phyloP scores from a whole-genome alignment of 2,329 filamentous ascomycete genomes.

The Trichoderma citrinoviride region DNA sequence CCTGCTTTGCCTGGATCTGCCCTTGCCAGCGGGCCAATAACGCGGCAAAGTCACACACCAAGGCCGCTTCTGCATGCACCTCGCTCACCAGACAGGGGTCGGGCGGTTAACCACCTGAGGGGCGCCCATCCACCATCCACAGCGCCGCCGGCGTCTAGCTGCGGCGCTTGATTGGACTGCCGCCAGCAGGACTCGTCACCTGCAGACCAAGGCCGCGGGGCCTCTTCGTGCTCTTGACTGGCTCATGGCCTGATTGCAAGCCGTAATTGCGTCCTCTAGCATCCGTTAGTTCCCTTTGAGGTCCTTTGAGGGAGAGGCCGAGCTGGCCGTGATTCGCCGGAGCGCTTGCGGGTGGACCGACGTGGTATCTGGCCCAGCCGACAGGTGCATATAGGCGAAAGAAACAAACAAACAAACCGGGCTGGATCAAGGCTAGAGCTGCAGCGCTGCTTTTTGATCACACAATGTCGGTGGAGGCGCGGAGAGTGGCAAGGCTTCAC shows the following conservation, averaged over 20 bases:
- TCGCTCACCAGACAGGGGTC: constrained; percentile 7
- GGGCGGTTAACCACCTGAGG: constrained; percentile 21
- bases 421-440: neutral
- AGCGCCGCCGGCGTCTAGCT: constrained; percentile 27
- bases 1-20: neutral
- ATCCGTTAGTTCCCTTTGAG: neutral
- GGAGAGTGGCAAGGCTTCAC: constrained; percentile 2
- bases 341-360: constrained; percentile 16
- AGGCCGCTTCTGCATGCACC: constrained; percentile 8
- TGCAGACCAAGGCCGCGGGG: constrained; percentile 17
- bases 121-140: constrained; percentile 19
- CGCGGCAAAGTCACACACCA: constrained; percentile 10
- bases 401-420: constrained; percentile 17
- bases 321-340: constrained; percentile 11
- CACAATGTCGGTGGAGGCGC: constrained; percentile 1
- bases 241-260: constrained; percentile 2
- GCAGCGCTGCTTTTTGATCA: constrained; percentile 17
- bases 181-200: constrained; percentile 18
- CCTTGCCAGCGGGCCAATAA: constrained; percentile 17
- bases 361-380: neutral
- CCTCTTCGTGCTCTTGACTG: constrained; percentile 14
- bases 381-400: constrained; percentile 18
- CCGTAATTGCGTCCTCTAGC: constrained; percentile 2
- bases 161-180: constrained; percentile 26
- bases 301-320: neutral